Evolutionary conservation across 306 rosid species (phyloP).

Genomic region (Cajanus cajan): DNA sequence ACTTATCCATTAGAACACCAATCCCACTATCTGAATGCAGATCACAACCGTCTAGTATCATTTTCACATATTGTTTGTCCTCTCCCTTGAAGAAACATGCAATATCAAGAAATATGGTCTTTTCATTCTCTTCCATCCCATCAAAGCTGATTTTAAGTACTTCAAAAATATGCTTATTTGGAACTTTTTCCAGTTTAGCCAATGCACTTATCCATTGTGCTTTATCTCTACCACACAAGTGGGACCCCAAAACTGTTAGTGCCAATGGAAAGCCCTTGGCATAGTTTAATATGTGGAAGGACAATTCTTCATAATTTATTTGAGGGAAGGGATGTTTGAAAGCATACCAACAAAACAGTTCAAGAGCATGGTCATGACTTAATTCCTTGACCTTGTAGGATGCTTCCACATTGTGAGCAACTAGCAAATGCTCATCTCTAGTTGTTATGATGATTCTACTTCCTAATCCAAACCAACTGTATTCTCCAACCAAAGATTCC

Average conservation of each 20-base stretch:
- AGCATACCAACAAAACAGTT: not conserved
- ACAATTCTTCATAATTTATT: not conserved
- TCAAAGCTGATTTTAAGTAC: not conserved
- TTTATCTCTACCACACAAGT: not conserved
- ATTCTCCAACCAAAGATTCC: not conserved
- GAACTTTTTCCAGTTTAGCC: not conserved
- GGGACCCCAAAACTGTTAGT: not conserved
- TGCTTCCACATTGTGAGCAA: not conserved
- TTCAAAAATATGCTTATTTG: not conserved
- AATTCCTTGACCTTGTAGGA: not conserved
- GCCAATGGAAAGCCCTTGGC: not conserved
- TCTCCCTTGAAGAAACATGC: not conserved
- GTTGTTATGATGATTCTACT: not conserved
- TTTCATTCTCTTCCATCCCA: not conserved
- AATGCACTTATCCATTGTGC: not conserved
- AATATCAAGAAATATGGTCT: not conserved
- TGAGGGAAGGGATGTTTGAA: not conserved
- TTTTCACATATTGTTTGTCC: not conserved
- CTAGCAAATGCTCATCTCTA: not conserved
- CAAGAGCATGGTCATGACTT: not conserved
- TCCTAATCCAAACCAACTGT: not conserved
- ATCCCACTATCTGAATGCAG: not conserved
- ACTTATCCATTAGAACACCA: not conserved
- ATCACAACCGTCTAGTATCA: not conserved
- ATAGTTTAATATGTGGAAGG: not conserved